These are phyloP conservation scores for Juncus effusus DNA, from an alignment of 176 grass and related monocot species.

Conservation along the genomic window DNA sequence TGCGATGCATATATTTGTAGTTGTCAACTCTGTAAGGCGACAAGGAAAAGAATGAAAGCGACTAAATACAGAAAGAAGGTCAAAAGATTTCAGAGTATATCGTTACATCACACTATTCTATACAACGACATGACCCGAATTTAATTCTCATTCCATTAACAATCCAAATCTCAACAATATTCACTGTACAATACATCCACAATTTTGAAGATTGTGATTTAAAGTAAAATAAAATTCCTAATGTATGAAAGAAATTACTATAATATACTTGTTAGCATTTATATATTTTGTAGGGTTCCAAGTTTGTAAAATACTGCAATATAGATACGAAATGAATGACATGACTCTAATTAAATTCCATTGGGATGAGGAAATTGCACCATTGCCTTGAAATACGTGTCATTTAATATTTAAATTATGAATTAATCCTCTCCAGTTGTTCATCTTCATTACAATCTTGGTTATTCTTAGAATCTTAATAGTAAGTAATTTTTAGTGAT, in stretches of 20 bases:
- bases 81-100: constrained; percentile 17
- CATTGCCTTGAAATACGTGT: constrained; percentile 12
- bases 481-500: too few relatives aligned
- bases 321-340: background rate
- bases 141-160: background rate
- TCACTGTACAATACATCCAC: background rate
- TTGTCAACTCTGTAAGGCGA: background rate
- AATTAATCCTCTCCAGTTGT: too few relatives aligned
- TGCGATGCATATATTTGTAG: too few relatives aligned
- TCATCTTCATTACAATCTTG: too few relatives aligned
- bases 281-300: too few relatives aligned
- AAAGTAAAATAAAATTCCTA: too few relatives aligned
- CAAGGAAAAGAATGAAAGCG: constrained; percentile 26
- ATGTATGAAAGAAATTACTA: background rate
- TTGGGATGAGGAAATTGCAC: background rate
- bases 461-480: too few relatives aligned
- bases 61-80: constrained; percentile 5
- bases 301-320: too few relatives aligned
- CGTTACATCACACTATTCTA: background rate
- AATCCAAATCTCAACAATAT: background rate
- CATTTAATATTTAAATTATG: constrained; percentile 12
- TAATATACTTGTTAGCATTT: too few relatives aligned
- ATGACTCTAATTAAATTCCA: constrained; percentile 24
- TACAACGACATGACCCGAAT: constrained; percentile 25
- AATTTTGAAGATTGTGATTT: too few relatives aligned